Conservation (phyloP, 345 rosid species). For the Citrus trifoliata region DNA sequence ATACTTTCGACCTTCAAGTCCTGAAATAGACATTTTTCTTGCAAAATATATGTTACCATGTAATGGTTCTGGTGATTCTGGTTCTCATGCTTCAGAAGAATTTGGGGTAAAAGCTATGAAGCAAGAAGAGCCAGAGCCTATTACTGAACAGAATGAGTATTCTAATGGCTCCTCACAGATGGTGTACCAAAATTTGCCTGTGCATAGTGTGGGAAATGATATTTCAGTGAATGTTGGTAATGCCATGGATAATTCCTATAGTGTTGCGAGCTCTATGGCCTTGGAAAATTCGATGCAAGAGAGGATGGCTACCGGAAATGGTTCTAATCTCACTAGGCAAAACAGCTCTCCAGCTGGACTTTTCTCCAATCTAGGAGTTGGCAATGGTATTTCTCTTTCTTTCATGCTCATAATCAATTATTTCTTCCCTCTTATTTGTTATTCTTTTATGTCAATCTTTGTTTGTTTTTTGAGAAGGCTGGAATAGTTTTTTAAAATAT, state of each 20-base stretch:
- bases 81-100: constrained; percentile 29
- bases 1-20: constrained; percentile 35
- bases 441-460: neutral
- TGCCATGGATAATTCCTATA: constrained; percentile 13
- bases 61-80: constrained; percentile 31
- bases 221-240: constrained; percentile 12
- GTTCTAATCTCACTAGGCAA: constrained; percentile 44
- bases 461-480: neutral
- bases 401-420: neutral
- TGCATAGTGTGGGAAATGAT: constrained; percentile 9
- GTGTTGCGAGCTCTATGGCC: constrained; percentile 18
- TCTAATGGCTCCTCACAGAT: constrained; percentile 23
- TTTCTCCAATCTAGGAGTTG: constrained; percentile 39
- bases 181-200: constrained; percentile 22
- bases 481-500: neutral
- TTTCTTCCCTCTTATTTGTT: neutral
- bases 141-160: constrained; percentile 13
- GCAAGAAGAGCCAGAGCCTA: constrained; percentile 32
- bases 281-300: constrained; percentile 28
- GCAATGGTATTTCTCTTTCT: constrained; percentile 35
- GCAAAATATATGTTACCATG: constrained; percentile 24
- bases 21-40: constrained; percentile 43
- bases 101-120: constrained; percentile 34
- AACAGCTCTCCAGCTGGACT: constrained; percentile 56
- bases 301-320: constrained; percentile 22